Base-by-base conservation (phyloP, 2,329 filamentous ascomycete genomes). In the Harringtonia aguacate region DNA sequence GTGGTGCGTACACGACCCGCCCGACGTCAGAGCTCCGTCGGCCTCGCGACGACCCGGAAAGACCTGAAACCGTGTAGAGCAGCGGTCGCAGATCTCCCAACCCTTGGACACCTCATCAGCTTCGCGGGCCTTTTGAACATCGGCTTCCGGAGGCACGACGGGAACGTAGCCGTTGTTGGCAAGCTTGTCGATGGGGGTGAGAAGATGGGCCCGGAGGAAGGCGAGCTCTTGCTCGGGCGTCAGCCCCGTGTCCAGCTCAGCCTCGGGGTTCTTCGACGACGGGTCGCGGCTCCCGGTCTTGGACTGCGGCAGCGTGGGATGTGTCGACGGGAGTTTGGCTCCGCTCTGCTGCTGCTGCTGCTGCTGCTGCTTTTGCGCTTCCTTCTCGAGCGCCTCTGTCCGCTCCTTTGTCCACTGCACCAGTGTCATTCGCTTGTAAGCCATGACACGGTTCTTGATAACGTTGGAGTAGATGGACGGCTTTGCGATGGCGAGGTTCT, bases 41-140 rank as follows among this genome's bases (percentile, higher is more conserved):
- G 81, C 74, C 46, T 81, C 75, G 43, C 88, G 77, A 35, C 90
- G 79, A 4, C 88, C 86, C 0, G 89, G 87, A 51, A 94, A 97
- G 4, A 95, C 86, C 56, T 95, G 86, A 56, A 98, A 98, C 20
- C 90, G 80, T 29, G 79, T 79, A 35, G 72, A 72, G 62, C 92
- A 98, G 18, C 92, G 81, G 56, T 95, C 89, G 55, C 92, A 98
- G 40, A 79, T 73, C 63, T 98, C 92, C 72, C 82, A 95, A 39
- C 86, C 86, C 42, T 78, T 74, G 13, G 83, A 76, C 8, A 78
- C 70, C 39, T 76, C 68, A 0, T 86, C 70, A 0, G 80, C 86
- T 36, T 74, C 70, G 29, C 68, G 75, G 1, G 86, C 82, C 41
- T 73, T 70, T 41, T 74, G 66, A 17, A 95, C 75, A 17, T 86